phyloP scores from a whole-genome alignment of 106 monocot species.

The Xerophyta viscosa region DNA sequence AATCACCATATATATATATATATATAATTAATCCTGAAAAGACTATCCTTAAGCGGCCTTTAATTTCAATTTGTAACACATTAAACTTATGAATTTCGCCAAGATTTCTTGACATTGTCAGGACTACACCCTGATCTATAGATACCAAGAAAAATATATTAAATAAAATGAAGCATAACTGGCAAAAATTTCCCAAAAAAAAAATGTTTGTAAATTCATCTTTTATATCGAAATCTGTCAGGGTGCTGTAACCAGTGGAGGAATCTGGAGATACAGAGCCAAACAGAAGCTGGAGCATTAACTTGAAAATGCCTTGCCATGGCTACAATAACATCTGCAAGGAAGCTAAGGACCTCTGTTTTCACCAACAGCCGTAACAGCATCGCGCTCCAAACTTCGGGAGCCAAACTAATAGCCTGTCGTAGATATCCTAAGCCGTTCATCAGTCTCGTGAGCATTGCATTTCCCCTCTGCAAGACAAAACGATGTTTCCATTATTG shows the following conservation, averaged over 20 bases:
- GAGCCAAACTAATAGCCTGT: slow-evolving; percentile 50
- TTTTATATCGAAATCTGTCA: slow-evolving; percentile 1
- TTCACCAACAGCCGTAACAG: slow-evolving; percentile 45
- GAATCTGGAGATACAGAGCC: slow-evolving; percentile 68
- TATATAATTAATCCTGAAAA: no score
- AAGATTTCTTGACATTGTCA: no score
- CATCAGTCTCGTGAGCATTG: slow-evolving; percentile 30
- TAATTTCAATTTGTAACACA: no score
- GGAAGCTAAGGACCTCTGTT: slow-evolving; percentile 56
- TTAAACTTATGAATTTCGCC: no score
- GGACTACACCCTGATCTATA: no score
- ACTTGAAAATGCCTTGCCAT: slow-evolving; percentile 30
- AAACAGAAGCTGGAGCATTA: slow-evolving; percentile 52
- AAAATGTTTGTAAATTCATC: neutral
- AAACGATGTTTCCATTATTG: no score
- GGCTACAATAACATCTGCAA: slow-evolving; percentile 33
- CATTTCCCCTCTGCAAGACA: slow-evolving; percentile 37
- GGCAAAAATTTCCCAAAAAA: neutral
- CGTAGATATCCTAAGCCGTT: slow-evolving; percentile 43
- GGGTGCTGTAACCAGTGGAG: slow-evolving; percentile 43
- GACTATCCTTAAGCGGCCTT: no score
- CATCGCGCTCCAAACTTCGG: slow-evolving; percentile 75
- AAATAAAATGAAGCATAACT: neutral
- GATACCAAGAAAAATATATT: neutral
- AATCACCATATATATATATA: no score